These are phyloP conservation scores for Flaveria brownii DNA, from an alignment of 129 eudicot species.

Conservation along the genomic window DNA sequence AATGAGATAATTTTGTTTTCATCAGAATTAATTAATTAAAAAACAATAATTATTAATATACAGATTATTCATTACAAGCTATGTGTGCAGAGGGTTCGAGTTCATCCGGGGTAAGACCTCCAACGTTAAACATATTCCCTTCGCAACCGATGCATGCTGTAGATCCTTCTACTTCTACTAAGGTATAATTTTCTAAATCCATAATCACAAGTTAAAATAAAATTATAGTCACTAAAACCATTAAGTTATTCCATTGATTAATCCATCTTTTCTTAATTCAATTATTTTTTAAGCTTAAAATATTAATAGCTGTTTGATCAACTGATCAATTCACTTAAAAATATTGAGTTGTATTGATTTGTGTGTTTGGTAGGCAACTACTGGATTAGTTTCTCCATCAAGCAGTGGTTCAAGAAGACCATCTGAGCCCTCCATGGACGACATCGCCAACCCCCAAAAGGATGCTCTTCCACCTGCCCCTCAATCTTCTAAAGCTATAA, in stretches of 20 bases:
- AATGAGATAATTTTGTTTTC: not conserved
- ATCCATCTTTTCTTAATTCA: not conserved
- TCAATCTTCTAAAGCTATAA: slow-evolving; percentile 72
- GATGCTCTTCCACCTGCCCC: slow-evolving; percentile 51
- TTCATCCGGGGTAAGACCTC: slow-evolving; percentile 69
- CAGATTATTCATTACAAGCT: not conserved
- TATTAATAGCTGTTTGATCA: not conserved
- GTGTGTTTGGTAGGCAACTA: slow-evolving; percentile 73
- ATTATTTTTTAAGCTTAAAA: slow-evolving; percentile 5
- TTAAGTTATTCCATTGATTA: not conserved
- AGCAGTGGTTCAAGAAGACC: slow-evolving; percentile 78
- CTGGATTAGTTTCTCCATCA: slow-evolving; percentile 74
- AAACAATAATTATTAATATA: not conserved
- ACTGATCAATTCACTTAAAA: slow-evolving; percentile 13
- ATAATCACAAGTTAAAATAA: slow-evolving; percentile 8
- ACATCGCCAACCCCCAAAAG: slow-evolving; percentile 57
- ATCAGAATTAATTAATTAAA: not conserved
- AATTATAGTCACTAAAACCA: not conserved
- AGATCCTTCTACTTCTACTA: slow-evolving; percentile 57
- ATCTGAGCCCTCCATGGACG: slow-evolving; percentile 83
- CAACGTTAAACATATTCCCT: slow-evolving; percentile 90
- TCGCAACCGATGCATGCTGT: slow-evolving; percentile 97
- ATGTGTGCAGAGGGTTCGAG: slow-evolving; percentile 47
- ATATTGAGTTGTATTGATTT: slow-evolving; percentile 15
- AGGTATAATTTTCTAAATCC: slow-evolving; percentile 37